These are phyloP conservation scores for Fraxinus americana DNA, from an alignment of 257 asterid genomes.

Conservation along the genomic window DNA sequence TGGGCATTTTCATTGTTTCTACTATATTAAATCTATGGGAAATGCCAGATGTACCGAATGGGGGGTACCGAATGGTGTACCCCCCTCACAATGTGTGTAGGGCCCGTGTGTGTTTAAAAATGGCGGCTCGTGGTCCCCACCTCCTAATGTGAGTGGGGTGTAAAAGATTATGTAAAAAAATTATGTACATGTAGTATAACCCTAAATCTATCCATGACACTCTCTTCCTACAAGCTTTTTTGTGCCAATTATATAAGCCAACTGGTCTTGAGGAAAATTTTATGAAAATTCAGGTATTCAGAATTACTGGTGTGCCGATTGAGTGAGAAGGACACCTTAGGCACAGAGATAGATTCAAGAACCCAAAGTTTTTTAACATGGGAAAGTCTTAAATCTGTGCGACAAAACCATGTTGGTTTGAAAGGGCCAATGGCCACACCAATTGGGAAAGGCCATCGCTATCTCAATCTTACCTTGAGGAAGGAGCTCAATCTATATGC, in stretches of 20 bases:
- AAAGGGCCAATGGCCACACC: constrained; percentile 99
- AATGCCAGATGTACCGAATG: too few relatives aligned
- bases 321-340: constrained; percentile 98
- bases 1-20: neutral
- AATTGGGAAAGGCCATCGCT: constrained; percentile 95
- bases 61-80: too few relatives aligned
- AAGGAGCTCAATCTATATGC: constrained; percentile 92
- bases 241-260: constrained; percentile 2
- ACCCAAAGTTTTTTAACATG: constrained; percentile 95
- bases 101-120: too few relatives aligned
- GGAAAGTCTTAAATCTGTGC: constrained; percentile 94
- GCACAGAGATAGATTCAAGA: constrained; percentile 84
- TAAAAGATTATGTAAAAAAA: too few relatives aligned
- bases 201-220: neutral
- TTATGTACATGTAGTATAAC: too few relatives aligned
- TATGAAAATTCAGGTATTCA: constrained; percentile 54
- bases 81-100: too few relatives aligned
- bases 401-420: constrained; percentile 78
- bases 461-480: constrained; percentile 92
- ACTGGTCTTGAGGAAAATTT: constrained; percentile 4
- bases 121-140: too few relatives aligned
- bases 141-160: too few relatives aligned
- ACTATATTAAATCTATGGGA: neutral
- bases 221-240: constrained; percentile 1
- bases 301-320: constrained; percentile 72